Evolutionary conservation across 2,329 filamentous ascomycete genomes (phyloP).

Genomic region (Blastomyces parvus): DNA sequence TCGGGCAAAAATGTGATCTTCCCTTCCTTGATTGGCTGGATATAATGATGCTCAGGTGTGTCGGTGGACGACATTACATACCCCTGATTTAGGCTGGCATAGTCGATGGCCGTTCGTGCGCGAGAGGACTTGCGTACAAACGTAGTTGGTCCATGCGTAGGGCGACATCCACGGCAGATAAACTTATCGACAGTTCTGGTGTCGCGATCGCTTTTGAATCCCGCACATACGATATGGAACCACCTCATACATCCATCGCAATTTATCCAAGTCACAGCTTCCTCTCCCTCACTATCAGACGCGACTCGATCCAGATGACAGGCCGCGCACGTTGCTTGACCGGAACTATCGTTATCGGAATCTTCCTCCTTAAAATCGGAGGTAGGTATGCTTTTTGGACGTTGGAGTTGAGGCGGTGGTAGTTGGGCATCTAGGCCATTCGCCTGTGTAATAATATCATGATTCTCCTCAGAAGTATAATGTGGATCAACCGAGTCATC

Average conservation of each 20-base stretch:
- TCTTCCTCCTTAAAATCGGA: slow-evolving; percentile 3
- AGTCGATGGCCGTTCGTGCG: slow-evolving; percentile 57
- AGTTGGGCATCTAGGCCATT: background rate
- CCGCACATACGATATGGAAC: slow-evolving; percentile 59
- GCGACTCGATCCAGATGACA: slow-evolving; percentile 48
- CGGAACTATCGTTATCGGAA: slow-evolving; percentile 19
- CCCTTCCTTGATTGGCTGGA: slow-evolving; percentile 56
- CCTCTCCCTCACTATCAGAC: slow-evolving; percentile 42
- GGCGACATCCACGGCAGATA: slow-evolving; percentile 52
- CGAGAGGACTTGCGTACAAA: slow-evolving; percentile 58
- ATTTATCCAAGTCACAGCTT: slow-evolving; percentile 52
- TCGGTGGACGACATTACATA: slow-evolving; percentile 57
- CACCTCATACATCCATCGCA: slow-evolving; percentile 60
- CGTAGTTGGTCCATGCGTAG: slow-evolving; percentile 53
- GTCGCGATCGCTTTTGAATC: slow-evolving; percentile 55
- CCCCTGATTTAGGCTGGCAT: slow-evolving; percentile 57
- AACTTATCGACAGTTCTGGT: slow-evolving; percentile 59
- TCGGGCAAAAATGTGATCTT: slow-evolving; percentile 53
- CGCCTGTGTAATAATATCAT: background rate
- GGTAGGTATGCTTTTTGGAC: slow-evolving; percentile 6
- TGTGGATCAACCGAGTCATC: slow-evolving; percentile 6
- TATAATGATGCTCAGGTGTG: slow-evolving; percentile 57
- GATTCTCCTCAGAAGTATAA: background rate
- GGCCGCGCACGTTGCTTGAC: slow-evolving; percentile 45
- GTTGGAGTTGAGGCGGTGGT: background rate